phyloP scores from a whole-genome alignment of 2,329 filamentous ascomycete genomes.

The Trichoderma sp. region DNA sequence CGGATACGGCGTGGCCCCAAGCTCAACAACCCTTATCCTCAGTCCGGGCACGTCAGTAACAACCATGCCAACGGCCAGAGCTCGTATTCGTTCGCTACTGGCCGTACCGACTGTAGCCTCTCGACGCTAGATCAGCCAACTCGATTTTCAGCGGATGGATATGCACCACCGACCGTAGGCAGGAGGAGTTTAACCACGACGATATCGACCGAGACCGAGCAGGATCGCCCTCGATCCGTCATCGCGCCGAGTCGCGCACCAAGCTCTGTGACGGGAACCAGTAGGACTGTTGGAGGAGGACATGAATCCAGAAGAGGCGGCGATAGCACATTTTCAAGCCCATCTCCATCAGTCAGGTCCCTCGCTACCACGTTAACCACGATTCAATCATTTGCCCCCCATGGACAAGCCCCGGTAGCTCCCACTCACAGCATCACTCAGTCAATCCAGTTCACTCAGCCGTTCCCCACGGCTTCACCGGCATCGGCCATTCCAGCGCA shows the following conservation, averaged over 20 bases:
- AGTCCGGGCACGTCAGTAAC: slow-evolving; percentile 61
- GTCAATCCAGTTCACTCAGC: slow-evolving; percentile 61
- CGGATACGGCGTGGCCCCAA: slow-evolving; percentile 56
- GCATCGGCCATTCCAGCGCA: slow-evolving; percentile 72
- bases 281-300: slow-evolving; percentile 63
- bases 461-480: slow-evolving; percentile 61
- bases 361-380: slow-evolving; percentile 82
- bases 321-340: slow-evolving; percentile 76
- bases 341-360: slow-evolving; percentile 75
- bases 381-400: slow-evolving; percentile 61
- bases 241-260: slow-evolving; percentile 70
- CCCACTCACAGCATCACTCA: slow-evolving; percentile 41
- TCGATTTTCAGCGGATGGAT: slow-evolving; percentile 58
- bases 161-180: slow-evolving; percentile 56
- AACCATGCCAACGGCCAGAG: slow-evolving; percentile 39
- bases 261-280: slow-evolving; percentile 69
- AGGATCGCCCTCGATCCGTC: slow-evolving; percentile 71
- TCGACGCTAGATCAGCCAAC: slow-evolving; percentile 58
- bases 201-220: slow-evolving; percentile 81
- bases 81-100: slow-evolving; percentile 55
- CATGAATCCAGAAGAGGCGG: slow-evolving; percentile 66
- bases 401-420: slow-evolving; percentile 34
- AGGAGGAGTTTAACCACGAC: slow-evolving; percentile 70
- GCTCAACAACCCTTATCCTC: slow-evolving; percentile 88
- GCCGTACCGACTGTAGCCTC: slow-evolving; percentile 50